Evolutionary conservation across 192 early-diverging fungal genomes (phyloP).

Genomic region (Coemansia sp.): DNA sequence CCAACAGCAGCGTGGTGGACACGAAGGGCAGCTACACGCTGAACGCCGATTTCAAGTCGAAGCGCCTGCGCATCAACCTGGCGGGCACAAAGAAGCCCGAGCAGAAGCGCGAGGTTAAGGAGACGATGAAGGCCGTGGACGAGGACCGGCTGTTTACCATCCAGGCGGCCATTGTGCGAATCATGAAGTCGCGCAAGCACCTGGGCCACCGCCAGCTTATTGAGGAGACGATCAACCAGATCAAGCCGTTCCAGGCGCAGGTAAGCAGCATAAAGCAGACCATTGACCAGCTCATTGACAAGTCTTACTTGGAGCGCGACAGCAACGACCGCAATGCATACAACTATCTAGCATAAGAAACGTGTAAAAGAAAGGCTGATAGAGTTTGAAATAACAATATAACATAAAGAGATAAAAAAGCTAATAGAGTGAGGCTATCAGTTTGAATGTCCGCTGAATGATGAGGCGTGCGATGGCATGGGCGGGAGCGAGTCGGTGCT

Average conservation of each 20-base stretch:
- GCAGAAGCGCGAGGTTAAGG: constrained; percentile 84
- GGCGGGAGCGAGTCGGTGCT: constrained; percentile 29
- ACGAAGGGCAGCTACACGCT: constrained; percentile 58
- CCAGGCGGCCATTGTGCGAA: constrained; percentile 98
- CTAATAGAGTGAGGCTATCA: background rate
- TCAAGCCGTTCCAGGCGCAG: constrained; percentile 86
- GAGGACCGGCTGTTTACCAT: constrained; percentile 89
- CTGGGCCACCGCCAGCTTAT: constrained; percentile 82
- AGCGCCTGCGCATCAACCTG: constrained; percentile 85
- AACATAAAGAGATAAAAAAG: background rate
- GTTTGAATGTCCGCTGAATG: constrained; percentile 24
- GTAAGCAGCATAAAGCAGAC: constrained; percentile 92
- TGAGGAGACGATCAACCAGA: constrained; percentile 83
- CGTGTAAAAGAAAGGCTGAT: background rate
- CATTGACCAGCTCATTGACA: constrained; percentile 90
- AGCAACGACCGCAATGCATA: constrained; percentile 79
- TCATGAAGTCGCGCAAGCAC: constrained; percentile 97
- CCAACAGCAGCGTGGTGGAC: constrained; percentile 7
- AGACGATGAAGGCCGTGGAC: constrained; percentile 88
- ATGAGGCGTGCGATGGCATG: constrained; percentile 32
- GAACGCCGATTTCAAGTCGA: constrained; percentile 80
- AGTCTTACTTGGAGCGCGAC: constrained; percentile 86
- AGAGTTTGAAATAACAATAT: background rate
- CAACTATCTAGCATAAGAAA: constrained; percentile 70
- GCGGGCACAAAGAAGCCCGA: constrained; percentile 82